Percentiles rank a stretch among this genome's conserved stretches.
Conservation (phyloP, 1,139 yeast genomes). For the Sugiyamaella neomexicana region DNA sequence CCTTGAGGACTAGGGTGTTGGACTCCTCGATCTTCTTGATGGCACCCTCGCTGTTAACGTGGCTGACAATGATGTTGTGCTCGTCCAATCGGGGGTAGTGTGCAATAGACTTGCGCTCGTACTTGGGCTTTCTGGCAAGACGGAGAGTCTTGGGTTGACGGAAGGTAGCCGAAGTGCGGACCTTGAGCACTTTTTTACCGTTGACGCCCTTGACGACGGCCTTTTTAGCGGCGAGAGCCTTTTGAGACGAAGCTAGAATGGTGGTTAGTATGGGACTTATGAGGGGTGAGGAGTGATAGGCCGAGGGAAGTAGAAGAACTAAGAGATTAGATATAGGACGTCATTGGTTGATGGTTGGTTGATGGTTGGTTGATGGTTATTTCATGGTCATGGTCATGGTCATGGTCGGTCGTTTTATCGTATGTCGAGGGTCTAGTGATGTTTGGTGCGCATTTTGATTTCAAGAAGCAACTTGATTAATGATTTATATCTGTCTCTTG, state of each 20-base stretch:
- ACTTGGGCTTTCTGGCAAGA: slow-evolving; percentile 91
- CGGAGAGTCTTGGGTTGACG: slow-evolving; percentile 97
- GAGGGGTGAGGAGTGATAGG: too few species aligned
- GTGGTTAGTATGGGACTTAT: slow-evolving; percentile 7
- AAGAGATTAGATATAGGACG: too few species aligned
- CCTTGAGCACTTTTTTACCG: slow-evolving; percentile 87
- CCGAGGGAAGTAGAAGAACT: too few species aligned
- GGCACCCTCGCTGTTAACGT: slow-evolving; percentile 98
- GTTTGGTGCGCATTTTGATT: too few species aligned
- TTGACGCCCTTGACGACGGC: slow-evolving; percentile 98
- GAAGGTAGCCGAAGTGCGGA: slow-evolving; percentile 94
- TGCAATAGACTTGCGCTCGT: slow-evolving; percentile 94
- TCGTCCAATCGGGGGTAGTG: slow-evolving; percentile 97
- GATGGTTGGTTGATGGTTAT: too few species aligned
- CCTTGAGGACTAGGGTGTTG: slow-evolving; percentile 98
- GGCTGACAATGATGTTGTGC: slow-evolving; percentile 90
- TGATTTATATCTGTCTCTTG: too few species aligned
- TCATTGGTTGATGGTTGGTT: too few species aligned
- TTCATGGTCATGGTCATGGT: too few species aligned
- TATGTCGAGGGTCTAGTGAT: too few species aligned
- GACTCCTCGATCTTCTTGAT: slow-evolving; percentile 99
- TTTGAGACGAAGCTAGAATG: slow-evolving; percentile 42
- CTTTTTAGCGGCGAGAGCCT: slow-evolving; percentile 98
- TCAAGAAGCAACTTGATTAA: too few species aligned
- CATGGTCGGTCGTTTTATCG: too few species aligned